These are phyloP conservation scores for Monosporascus sp. DNA, from an alignment of 2,329 filamentous ascomycete species.

Conservation along the genomic window DNA sequence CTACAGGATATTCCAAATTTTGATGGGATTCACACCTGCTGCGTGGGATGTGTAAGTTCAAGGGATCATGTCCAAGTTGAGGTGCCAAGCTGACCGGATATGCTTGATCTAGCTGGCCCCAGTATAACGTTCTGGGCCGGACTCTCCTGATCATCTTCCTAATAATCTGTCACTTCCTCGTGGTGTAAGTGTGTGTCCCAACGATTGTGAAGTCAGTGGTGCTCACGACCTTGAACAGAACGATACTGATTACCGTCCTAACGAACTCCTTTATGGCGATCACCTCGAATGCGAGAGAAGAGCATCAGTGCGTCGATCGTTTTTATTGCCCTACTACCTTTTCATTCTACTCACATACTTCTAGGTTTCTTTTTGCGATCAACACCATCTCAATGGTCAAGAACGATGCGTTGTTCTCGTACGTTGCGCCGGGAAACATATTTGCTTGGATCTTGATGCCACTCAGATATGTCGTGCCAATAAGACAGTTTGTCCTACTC, in stretches of 20 bases:
- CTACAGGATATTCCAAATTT: conserved; percentile 85
- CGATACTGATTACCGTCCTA: conserved; percentile 90
- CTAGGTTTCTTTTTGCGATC: conserved; percentile 81
- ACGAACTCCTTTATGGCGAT: conserved; percentile 96
- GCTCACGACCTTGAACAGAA: conserved; percentile 39
- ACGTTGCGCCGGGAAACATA: conserved; percentile 86
- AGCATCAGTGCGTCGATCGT: conserved; percentile 59
- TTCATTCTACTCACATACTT: conserved; percentile 4
- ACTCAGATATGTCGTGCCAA: conserved; percentile 71
- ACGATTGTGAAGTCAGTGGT: background rate
- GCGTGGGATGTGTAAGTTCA: conserved; percentile 76
- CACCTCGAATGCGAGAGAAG: conserved; percentile 86
- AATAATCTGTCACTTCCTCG: conserved; percentile 91
- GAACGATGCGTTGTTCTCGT: conserved; percentile 93
- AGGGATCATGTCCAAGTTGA: background rate
- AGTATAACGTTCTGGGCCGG: conserved; percentile 75
- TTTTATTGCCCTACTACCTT: no score
- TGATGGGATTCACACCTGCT: conserved; percentile 94
- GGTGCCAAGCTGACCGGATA: conserved; percentile 8
- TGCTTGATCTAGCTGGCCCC: conserved; percentile 49
- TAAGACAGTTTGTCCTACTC: conserved; percentile 74
- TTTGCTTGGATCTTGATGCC: conserved; percentile 87
- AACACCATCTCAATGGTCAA: conserved; percentile 98
- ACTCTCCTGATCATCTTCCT: conserved; percentile 74
- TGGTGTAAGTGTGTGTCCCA: conserved; percentile 49